These are phyloP conservation scores for Fusarium buharicum DNA, from an alignment of 2,329 filamentous ascomycete genomes.

Conservation along the genomic window DNA sequence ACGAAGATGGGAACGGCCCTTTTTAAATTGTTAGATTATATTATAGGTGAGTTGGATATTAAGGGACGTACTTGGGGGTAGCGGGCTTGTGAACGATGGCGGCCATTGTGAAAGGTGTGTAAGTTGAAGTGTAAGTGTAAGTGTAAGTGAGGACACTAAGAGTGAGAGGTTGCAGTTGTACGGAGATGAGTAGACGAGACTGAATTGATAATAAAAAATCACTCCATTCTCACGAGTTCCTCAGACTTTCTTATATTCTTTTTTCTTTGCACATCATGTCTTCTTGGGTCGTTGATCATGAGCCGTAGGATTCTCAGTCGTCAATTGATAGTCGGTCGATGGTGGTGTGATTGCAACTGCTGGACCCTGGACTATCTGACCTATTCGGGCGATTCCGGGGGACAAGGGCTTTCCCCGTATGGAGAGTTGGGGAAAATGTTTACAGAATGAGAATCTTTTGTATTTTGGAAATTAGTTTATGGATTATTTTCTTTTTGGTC, in stretches of 20 bases:
- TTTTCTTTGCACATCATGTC: not conserved
- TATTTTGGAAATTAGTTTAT: not conserved
- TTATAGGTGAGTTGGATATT: not conserved
- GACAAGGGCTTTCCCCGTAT: constrained; percentile 8
- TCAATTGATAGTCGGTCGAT: constrained; percentile 36
- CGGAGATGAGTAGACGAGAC: constrained; percentile 5
- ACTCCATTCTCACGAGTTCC: constrained; percentile 26
- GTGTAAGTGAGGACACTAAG: constrained; percentile 25
- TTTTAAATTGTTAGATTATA: constrained; percentile 2
- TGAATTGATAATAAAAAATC: constrained; percentile 23
- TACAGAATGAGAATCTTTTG: not conserved
- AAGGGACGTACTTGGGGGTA: constrained; percentile 30
- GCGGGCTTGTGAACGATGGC: constrained; percentile 28
- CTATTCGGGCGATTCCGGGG: constrained; percentile 42
- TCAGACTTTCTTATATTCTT: constrained; percentile 27
- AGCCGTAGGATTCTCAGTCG: constrained; percentile 28
- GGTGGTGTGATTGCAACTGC: constrained; percentile 37
- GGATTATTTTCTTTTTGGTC: not conserved
- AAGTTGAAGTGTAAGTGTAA: constrained; percentile 24
- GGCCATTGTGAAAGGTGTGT: constrained; percentile 28
- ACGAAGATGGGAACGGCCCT: constrained; percentile 37
- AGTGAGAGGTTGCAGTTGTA: not conserved
- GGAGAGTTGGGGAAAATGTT: constrained; percentile 19
- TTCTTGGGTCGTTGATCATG: constrained; percentile 4
- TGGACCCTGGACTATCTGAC: constrained; percentile 35